Base-by-base conservation (phyloP, 2,329 filamentous ascomycete genomes). In the Macroventuria anomochaeta region DNA sequence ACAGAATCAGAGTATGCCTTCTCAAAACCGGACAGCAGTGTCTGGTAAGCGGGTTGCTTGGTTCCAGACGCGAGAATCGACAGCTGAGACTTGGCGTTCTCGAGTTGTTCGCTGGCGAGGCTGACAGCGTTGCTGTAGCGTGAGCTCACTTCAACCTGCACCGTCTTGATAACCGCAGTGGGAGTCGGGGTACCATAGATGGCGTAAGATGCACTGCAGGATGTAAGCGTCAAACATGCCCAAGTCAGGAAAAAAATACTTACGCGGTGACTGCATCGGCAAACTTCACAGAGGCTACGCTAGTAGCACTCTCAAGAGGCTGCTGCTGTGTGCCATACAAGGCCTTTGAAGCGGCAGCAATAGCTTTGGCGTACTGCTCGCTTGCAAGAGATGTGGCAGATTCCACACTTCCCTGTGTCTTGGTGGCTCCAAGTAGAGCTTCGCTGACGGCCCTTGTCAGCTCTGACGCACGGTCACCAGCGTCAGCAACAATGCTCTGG, bases 61-160 rank as follows among this genome's bases (percentile, higher is more conserved):
- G 86, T 86, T 26, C 88, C 88, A 23, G 84, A 85, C 32, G 91
- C 81, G 64, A 90, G 83, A 3, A 80, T 83, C 1, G 88, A 90
- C 2, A 89, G 79, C 21, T 85, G 80, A 1, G 88, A 88, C 64
- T 86, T 84, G 8, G 88, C 89, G 18, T 85, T 84, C 28, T 68
- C 63, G 62, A 90, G 90, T 47, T 88, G 86, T 33, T 85, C 80
- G n/a, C 85, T 84, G 3, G 89, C 90, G 33, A 82, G 78, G 36
- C 83, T 83, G 8, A 89, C 74, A 17, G 89, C 89, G 20, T 82
- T 82, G 7, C 82, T 83, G 71, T 91, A 92, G 7, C 82, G 84
- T 10, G 77, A 77, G 61, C 70, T 76, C 6, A 81, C 80, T 28
- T 55, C 36, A 28, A 82, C 81, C 13, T 80, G 72, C 28, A 79